Evolutionary conservation across 176 grass and related monocot species (phyloP), one percentile per base, ranked within the genome.

Genomic region (Musa acuminata): DNA sequence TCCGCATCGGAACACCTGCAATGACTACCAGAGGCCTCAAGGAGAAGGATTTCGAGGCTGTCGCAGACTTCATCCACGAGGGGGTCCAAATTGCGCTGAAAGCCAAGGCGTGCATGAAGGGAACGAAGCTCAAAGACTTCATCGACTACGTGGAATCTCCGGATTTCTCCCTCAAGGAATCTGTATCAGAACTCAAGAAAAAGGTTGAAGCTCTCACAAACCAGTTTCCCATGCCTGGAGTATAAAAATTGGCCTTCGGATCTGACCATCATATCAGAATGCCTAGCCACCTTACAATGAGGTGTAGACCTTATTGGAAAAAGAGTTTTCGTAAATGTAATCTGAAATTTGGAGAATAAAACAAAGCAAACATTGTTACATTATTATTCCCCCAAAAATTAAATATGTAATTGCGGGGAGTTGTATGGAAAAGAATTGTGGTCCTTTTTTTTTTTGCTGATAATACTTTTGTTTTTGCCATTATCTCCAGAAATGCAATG

Each of bases 11-110:
- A 6, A 59, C 72, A n/a, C 72, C 72, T 59, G 72, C 72, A 74
- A 74, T 74, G 72, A 74, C 72, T 1, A 74, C 72, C 72, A 74
- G 72, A 74, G 72, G 72, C 9, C 72, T 74, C 6, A 74, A 11
- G 53, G 72, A 74, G 53, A 58, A 55, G 27, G 72, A 74, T 58
- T 74, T 74, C 14, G 26, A 58, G 58, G 7, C 35, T 55, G 72
- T 74, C 14, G 72, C 72, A 9, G 53, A 74, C 53, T 74, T 59
- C 72, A 74, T 74, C 51, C 72, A 74, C 10, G 72, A 74, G 72
- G 72, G 72, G 17, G 25, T 74, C 3, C 72, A 74, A 35, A 74
- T 74, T 74, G 52, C 72, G 57, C 72, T 74, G 8, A 35, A 20
- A 59, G 72, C 51, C 54, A 74, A 74, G 54, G 20, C 53, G 11